These are phyloP conservation scores for Plasmopara muralis DNA, from an alignment of 352 stramenopile genomes.

Conservation along the genomic window DNA sequence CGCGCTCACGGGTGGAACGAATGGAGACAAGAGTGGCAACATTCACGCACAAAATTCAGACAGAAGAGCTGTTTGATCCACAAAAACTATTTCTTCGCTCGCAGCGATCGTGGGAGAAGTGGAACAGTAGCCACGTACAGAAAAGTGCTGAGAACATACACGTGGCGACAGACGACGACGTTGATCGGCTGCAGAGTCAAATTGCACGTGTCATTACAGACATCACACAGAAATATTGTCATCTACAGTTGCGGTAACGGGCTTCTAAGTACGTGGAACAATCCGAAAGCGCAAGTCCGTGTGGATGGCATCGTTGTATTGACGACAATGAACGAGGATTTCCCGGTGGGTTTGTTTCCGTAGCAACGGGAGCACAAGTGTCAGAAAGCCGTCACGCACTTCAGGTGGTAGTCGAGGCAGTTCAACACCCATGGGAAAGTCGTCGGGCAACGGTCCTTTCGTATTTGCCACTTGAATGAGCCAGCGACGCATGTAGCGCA, in stretches of 20 bases:
- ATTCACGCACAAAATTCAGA: constrained; percentile 31
- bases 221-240: constrained; percentile 48
- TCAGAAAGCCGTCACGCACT: constrained; percentile 72
- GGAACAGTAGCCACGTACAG: too few relatives aligned
- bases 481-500: constrained; percentile 64
- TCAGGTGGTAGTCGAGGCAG: constrained; percentile 57
- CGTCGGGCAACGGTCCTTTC: constrained; percentile 28
- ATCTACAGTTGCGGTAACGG: constrained; percentile 7
- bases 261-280: constrained; percentile 35
- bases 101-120: constrained; percentile 13
- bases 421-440: constrained; percentile 63
- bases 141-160: too few relatives aligned
- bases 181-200: constrained; percentile 17
- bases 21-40: too few relatives aligned
- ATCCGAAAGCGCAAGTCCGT: constrained; percentile 67
- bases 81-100: constrained; percentile 40
- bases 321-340: constrained; percentile 55
- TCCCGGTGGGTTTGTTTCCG: constrained; percentile 57
- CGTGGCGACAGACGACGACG: too few relatives aligned
- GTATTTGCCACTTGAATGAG: constrained; percentile 40
- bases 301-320: constrained; percentile 50
- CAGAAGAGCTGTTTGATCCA: constrained; percentile 37
- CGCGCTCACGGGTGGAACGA: too few relatives aligned
- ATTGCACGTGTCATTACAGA: constrained; percentile 43
- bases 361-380: constrained; percentile 70